phyloP scores from a whole-genome alignment of 1,284 basidiomycete genomes.

The Ustilago nuda region DNA sequence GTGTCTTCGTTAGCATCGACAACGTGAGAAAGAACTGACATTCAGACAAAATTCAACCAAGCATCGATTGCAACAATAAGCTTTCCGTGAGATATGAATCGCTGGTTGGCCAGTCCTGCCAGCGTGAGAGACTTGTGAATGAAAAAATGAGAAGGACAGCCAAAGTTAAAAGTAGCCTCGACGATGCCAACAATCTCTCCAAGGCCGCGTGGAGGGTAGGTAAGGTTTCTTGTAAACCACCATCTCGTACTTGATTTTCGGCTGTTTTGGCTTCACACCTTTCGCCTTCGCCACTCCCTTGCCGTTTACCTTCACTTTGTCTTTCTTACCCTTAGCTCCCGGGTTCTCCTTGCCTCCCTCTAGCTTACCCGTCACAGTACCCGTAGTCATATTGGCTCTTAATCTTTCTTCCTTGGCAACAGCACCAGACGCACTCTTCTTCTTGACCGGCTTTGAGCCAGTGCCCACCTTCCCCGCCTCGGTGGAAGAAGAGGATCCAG shows the following conservation, averaged over 20 bases:
- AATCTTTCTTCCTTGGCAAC: not conserved
- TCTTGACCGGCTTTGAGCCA: not conserved
- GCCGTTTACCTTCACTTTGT: not conserved
- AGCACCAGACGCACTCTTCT: not conserved
- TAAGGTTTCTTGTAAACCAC: conserved; percentile 31
- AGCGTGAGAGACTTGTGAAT: no score
- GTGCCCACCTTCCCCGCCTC: not conserved
- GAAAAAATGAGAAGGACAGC: no score
- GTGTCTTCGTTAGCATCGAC: no score
- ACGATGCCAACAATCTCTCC: conserved; percentile 30
- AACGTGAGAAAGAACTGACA: no score
- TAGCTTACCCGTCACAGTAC: no score
- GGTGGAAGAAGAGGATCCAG: not conserved
- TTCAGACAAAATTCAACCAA: no score
- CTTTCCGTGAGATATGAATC: no score
- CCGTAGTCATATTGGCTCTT: no score
- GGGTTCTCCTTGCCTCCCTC: not conserved
- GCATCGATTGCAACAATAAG: no score
- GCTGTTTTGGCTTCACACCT: conserved; percentile 11
- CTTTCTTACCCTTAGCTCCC: not conserved
- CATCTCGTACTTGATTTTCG: conserved; percentile 15
- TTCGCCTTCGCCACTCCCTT: conserved; percentile 4
- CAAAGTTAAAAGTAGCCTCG: conserved; percentile 1
- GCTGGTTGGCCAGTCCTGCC: no score
- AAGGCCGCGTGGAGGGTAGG: conserved; percentile 21